phyloP scores from a whole-genome alignment of 345 rosid genomes.

The Aurinia saxatilis region DNA sequence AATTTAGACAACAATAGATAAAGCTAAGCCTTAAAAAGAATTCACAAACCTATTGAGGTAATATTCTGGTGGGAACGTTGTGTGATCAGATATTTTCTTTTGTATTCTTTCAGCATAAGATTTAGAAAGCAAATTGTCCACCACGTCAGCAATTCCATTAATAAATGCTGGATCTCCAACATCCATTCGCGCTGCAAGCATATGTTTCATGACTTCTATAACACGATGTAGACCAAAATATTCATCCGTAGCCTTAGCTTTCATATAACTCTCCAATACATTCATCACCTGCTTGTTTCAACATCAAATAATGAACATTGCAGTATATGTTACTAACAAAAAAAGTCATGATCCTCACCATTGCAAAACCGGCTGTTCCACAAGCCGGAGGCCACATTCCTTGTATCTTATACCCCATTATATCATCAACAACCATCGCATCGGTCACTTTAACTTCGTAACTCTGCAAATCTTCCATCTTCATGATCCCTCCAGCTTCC shows the following conservation, averaged over 20 bases:
- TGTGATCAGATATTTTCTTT: slow-evolving; percentile 48
- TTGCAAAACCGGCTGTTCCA: slow-evolving; percentile 66
- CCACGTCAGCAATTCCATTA: slow-evolving; percentile 19
- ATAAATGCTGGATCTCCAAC: slow-evolving; percentile 72
- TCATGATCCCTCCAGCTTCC: slow-evolving; percentile 67
- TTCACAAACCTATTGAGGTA: slow-evolving; percentile 47
- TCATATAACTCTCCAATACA: slow-evolving; percentile 54
- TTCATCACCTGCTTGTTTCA: slow-evolving; percentile 45
- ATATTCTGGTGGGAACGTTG: slow-evolving; percentile 70
- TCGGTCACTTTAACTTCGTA: slow-evolving; percentile 54
- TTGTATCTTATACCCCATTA: slow-evolving; percentile 49
- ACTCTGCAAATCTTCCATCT: slow-evolving; percentile 65
- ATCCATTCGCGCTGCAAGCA: slow-evolving; percentile 77
- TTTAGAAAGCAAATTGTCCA: slow-evolving; percentile 54
- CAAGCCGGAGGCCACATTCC: slow-evolving; percentile 92
- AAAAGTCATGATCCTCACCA: slow-evolving; percentile 37
- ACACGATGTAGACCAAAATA: slow-evolving; percentile 54
- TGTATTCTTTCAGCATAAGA: slow-evolving; percentile 49
- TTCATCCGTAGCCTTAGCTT: slow-evolving; percentile 37
- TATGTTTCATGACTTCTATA: slow-evolving; percentile 81
- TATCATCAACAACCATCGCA: slow-evolving; percentile 40
- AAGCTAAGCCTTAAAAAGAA: background rate
- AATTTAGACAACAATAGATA: background rate
- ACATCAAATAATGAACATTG: background rate
- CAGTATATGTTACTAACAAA: background rate